Base-by-base conservation (phyloP, 306 rosid genomes). In the Quercus wislizeni region DNA sequence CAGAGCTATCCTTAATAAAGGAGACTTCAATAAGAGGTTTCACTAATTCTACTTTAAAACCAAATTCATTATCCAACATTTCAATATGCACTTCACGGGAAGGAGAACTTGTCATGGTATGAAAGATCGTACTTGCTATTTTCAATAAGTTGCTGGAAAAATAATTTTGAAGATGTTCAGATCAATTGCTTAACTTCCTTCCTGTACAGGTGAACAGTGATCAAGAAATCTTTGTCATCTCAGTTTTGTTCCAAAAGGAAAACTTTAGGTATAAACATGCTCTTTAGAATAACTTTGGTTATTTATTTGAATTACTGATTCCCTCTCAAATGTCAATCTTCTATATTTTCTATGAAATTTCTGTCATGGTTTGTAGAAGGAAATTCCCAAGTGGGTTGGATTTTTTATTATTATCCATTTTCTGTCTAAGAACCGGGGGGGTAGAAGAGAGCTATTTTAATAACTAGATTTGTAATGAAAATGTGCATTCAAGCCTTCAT, bases 101-200 rank as follows among this genome's bases (percentile, higher is more conserved):
- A 81, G 99, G 97, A 75, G 97, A 91, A 61, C 75, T 94, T 83
- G 86, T 94, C 73, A 62, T 90, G 93, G 99, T 94, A 91, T 70
- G 84, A 64, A 35, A 73, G 10, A 54, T 43, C 76, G 57, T 64
- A 54, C 77, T 77, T 33, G 38, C 81, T 46, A 13, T 55, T 43
- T 54, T 17, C 55, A 28, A 64, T 73, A 59, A 49, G 56, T 28
- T 80, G 75, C 54, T 23, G 3, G 30, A 25, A 13, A 52, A 8
- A 23, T 4, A 19, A 51, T 56, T 30, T 57, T 20, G 54, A 14
- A 75, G 11, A 65, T 58, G 51, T 62, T 65, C 28, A 2, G 35
- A 63, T 49, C 43, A 19, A 57, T 38, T 61, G 20, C 17, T 25
- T 43, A 14, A 54, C 46, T 64, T 6, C 5, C 56, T 82, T 64